Percentiles rank a stretch among this genome's conserved stretches.
phyloP scores from a whole-genome alignment of 495 filamentous ascomycete species.

The Apiosordaria backusii region DNA sequence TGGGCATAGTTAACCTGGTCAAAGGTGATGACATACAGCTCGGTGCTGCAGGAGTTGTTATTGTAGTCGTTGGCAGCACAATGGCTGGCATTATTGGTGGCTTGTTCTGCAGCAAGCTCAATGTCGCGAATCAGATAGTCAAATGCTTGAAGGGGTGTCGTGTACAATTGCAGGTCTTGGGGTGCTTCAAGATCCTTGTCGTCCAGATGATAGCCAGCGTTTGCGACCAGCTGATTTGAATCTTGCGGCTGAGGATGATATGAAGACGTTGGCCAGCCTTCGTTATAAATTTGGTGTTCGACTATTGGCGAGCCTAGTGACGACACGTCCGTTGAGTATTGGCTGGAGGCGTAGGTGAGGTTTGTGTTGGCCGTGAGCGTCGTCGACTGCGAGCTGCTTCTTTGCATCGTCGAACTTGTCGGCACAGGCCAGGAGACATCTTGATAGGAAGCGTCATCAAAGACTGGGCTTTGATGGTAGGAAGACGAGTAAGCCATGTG shows the following conservation, averaged over 20 bases:
- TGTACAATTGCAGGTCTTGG: background rate
- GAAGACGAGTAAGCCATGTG: background rate
- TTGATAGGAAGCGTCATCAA: background rate
- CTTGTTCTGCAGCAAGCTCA: too few relatives aligned
- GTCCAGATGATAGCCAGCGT: background rate
- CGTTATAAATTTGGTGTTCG: background rate
- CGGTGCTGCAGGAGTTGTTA: background rate
- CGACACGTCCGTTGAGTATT: conserved; percentile 3
- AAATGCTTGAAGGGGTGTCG: too few relatives aligned
- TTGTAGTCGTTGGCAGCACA: background rate
- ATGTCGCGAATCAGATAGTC: too few relatives aligned
- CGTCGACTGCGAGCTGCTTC: conserved; percentile 12
- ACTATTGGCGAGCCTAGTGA: background rate
- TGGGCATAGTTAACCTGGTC: too few relatives aligned
- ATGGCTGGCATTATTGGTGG: too few relatives aligned
- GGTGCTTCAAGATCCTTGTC: background rate
- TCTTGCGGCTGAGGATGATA: background rate
- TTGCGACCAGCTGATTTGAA: background rate
- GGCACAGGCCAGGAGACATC: conserved; percentile 6
- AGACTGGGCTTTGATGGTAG: background rate
- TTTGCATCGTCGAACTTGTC: conserved; percentile 5
- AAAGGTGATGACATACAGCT: too few relatives aligned
- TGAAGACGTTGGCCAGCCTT: background rate
- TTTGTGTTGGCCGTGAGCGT: conserved; percentile 8
- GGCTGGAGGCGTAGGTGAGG: conserved; percentile 3